phyloP scores from a whole-genome alignment of 805 yeast species.

The Ogataea glucozyma region DNA sequence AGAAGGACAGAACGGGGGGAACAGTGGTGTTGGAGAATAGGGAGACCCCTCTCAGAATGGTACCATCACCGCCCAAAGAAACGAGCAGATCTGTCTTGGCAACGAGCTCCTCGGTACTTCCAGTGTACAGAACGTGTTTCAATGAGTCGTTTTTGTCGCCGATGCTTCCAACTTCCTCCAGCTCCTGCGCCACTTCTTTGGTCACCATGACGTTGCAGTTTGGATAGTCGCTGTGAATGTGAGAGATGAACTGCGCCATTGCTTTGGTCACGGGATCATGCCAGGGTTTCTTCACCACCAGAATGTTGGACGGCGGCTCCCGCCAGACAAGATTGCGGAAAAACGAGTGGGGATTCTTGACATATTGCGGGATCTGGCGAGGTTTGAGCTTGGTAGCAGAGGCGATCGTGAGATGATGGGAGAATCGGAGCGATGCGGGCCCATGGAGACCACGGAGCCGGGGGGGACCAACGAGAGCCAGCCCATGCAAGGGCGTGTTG shows the following conservation, averaged over 20 bases:
- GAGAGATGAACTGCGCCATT: constrained; percentile 62
- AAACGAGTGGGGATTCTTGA: constrained; percentile 57
- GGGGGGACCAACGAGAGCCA: too few species aligned
- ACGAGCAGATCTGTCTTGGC: constrained; percentile 76
- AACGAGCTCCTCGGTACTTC: constrained; percentile 55
- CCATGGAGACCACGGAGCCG: too few species aligned
- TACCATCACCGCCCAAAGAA: constrained; percentile 96
- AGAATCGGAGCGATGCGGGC: neutral
- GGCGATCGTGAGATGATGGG: constrained; percentile 1
- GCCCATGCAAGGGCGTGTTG: too few species aligned
- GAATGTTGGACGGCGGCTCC: constrained; percentile 69
- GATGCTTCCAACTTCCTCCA: constrained; percentile 8
- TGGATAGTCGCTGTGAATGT: constrained; percentile 63
- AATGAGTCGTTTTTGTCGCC: neutral
- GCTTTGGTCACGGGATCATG: constrained; percentile 63
- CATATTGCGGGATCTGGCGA: constrained; percentile 50
- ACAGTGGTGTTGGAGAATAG: constrained; percentile 68
- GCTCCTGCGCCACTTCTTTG: constrained; percentile 71
- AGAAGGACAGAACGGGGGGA: constrained; percentile 88
- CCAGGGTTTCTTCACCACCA: constrained; percentile 85
- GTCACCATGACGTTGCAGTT: constrained; percentile 75
- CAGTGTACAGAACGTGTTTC: constrained; percentile 53
- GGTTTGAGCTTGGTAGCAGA: constrained; percentile 17
- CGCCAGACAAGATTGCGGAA: constrained; percentile 69
- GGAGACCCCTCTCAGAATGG: constrained; percentile 81